These are phyloP conservation scores for Termitomyces titanicus DNA, from an alignment of 768 basidiomycete species.

Conservation along the genomic window DNA sequence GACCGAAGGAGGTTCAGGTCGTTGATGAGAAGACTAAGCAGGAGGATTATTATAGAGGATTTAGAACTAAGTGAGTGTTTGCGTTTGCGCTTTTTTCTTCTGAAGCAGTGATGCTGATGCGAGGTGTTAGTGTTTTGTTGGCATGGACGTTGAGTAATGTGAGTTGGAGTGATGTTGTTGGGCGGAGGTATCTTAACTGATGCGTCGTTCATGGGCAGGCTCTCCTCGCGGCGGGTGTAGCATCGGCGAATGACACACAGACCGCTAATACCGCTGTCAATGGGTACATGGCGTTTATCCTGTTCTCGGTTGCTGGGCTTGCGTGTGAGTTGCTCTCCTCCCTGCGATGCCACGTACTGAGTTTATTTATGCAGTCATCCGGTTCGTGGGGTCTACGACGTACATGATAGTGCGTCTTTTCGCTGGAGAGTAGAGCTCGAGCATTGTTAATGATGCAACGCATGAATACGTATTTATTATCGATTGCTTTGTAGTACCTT, in stretches of 20 bases:
- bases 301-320: slow-evolving; percentile 85
- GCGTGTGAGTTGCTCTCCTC: slow-evolving; percentile 57
- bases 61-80: slow-evolving; percentile 78
- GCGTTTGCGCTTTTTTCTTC: background rate
- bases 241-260: slow-evolving; percentile 51
- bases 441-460: no score
- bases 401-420: slow-evolving; percentile 88
- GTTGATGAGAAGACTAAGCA: slow-evolving; percentile 60
- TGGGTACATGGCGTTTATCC: slow-evolving; percentile 85
- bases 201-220: slow-evolving; percentile 34
- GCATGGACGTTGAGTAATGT: slow-evolving; percentile 89
- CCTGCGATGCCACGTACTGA: background rate
- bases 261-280: slow-evolving; percentile 56
- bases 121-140: slow-evolving; percentile 43
- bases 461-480: no score
- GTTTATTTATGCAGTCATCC: slow-evolving; percentile 52
- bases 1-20: slow-evolving; percentile 66
- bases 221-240: slow-evolving; percentile 70
- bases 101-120: slow-evolving; percentile 6
- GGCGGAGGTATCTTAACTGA: no score
- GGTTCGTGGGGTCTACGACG: slow-evolving; percentile 76
- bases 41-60: slow-evolving; percentile 86
- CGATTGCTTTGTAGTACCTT: no score
- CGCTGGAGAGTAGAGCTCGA: slow-evolving; percentile 74
- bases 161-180: slow-evolving; percentile 17